phyloP scores from a whole-genome alignment of 192 early-diverging fungal species.

The Backusella circina region DNA sequence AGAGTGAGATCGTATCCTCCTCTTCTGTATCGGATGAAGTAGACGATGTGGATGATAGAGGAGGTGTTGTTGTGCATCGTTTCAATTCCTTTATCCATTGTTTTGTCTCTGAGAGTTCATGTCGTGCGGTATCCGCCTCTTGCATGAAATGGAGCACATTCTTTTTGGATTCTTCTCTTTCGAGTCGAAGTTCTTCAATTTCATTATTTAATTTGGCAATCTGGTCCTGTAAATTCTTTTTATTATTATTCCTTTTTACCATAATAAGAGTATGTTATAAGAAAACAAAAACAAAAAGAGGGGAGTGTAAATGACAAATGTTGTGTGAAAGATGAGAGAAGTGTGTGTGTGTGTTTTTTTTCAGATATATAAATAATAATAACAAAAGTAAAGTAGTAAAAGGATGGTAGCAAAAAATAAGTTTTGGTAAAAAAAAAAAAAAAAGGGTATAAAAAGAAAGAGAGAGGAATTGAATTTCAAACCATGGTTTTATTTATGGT shows the following conservation, averaged over 20 bases:
- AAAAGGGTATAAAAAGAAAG: background rate
- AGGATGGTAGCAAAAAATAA: background rate
- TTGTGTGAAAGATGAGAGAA: background rate
- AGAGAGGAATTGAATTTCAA: background rate
- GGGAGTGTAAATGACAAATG: background rate
- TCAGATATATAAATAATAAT: background rate
- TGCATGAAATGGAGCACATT: slow-evolving; percentile 17
- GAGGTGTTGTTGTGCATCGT: background rate
- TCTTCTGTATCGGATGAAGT: background rate
- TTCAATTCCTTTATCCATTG: background rate
- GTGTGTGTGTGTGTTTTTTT: background rate
- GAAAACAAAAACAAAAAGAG: no score
- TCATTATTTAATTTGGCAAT: slow-evolving; percentile 14
- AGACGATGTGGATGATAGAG: background rate
- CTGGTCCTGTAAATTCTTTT: slow-evolving; percentile 11
- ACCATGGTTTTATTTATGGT: background rate
- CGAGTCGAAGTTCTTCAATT: slow-evolving; percentile 18
- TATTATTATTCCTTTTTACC: slow-evolving; percentile 7
- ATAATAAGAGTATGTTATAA: background rate
- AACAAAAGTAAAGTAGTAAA: background rate
- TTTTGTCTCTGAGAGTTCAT: background rate
- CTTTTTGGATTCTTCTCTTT: slow-evolving; percentile 19
- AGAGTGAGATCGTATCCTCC: background rate
- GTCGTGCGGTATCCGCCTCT: slow-evolving; percentile 18
- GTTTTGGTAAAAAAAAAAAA: background rate